Evolutionary conservation across 805 yeast genomes (phyloP), one percentile per base, ranked within the genome.

Genomic region (Metschnikowia cerradonensis): DNA sequence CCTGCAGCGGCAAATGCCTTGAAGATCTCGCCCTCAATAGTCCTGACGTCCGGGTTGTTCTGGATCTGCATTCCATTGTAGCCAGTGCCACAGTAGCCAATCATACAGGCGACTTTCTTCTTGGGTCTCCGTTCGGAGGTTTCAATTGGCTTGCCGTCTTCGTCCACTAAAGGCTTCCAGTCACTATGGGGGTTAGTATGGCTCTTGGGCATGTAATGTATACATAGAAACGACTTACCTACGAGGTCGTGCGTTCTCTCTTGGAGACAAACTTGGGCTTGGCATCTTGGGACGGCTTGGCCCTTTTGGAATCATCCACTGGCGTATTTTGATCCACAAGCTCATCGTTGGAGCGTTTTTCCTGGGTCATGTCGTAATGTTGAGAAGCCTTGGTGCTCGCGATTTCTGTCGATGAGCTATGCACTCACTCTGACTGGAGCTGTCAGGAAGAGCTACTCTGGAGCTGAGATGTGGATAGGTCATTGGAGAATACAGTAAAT

Each of bases 81-180:
- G 0, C 97, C 97, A 0, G 96, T 84, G 39, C 98, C 98, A 66
- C 97, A 91, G 71, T 91, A 91, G 4, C 98, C 97, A 57, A 91
- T 76, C 82, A 89, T 77, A 61, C 87, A 82, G 0, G 96, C 97
- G 20, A 90, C 96, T 64, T 91, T 91, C 60, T 82, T 80, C 76
- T 91, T 91, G 20, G 98, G 96, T 55, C 78, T 80, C 67, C 90
- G 77, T 55, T 82, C 88, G 13, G 72, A 65, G 50, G 73, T 76
- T 38, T 77, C 81, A 38, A 82, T 66, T 2, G 84, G 83, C 33
- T 80, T 76, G 11, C 91, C 92, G 30, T 81, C 68, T 15, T 73
- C 86, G 64, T 85, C 90, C 66, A 82, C 59, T 62, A 73, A 54
- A 62, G 81, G 70, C 11, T 61, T 63, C 59, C 64, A 71, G 32